Evolutionary conservation across 2,329 filamentous ascomycete species (phyloP), one percentile per base, ranked within the genome.

Genomic region (Scytalidium sp.): DNA sequence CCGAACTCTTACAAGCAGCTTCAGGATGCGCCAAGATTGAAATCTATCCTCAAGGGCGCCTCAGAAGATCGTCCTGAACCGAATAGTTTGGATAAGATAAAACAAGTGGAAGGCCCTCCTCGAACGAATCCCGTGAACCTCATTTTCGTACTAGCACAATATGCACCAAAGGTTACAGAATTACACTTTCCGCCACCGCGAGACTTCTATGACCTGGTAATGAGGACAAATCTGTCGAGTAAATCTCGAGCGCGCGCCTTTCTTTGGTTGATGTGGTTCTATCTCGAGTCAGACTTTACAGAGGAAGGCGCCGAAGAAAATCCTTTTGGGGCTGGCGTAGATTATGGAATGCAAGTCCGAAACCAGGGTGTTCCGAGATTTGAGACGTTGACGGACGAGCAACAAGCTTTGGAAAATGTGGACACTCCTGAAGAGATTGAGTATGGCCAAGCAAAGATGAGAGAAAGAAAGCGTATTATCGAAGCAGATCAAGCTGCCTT

Each of bases 251-350:
- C 94, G 1, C 84, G 75, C 41, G 93, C 93, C 1, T 99, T 99
- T 60, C 73, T 99, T 19, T 99, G 94, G 94, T 75, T 99, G 55
- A 95, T 99, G 84, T 99, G 94, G 94, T 97, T 94, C 76, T 97
- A 99, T 64, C 79, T 99, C 17, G 94, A 99, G 67, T 96, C 92
- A 22, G 90, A 97, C 66, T 97, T 97, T 59, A 89, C 89, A 0
- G 84, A 87, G 59, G 89, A 96, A 61, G 90, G 89, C 49, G 93
- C 90, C 41, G 79, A 90, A 43, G 86, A 89, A 59, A 99, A 99
- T 62, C 94, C 94, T 0, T 99, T 97, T 61, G 94, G 94, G 0
- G 66, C 75, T 10, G 84, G 83, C 11, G 80, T 87, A 2, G 83
- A 85, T 61, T 87, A 87, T 54, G 79, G 75, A 8, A 70, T 81